Conservation (phyloP, 1,139 yeast species). For the Williopsis jadinii region DNA sequence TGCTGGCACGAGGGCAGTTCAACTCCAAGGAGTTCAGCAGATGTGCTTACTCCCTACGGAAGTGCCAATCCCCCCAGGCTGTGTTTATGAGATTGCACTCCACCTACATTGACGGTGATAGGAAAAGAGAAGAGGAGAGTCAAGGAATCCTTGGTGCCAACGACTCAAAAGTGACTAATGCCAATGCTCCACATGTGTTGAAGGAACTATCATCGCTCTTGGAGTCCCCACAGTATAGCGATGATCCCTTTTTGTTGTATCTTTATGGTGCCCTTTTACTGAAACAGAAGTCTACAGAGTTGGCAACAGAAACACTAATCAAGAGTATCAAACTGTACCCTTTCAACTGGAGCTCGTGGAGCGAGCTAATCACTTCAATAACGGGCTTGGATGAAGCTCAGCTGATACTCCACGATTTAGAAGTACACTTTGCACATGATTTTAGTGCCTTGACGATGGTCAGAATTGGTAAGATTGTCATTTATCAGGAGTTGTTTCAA, state of each 20-base stretch:
- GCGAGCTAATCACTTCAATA: slow-evolving; percentile 64
- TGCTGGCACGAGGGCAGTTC: slow-evolving; percentile 70
- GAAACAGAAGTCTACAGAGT: slow-evolving; percentile 49
- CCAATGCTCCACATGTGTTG: slow-evolving; percentile 25
- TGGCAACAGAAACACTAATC: slow-evolving; percentile 55
- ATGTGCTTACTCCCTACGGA: slow-evolving; percentile 53
- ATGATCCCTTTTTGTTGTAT: slow-evolving; percentile 58
- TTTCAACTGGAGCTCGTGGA: slow-evolving; percentile 93
- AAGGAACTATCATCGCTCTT: slow-evolving; percentile 29
- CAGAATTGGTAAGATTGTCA: slow-evolving; percentile 58
- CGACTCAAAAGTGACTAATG: slow-evolving; percentile 29
- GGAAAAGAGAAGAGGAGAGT: slow-evolving; percentile 61
- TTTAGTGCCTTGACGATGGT: slow-evolving; percentile 37
- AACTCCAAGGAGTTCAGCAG: slow-evolving; percentile 83
- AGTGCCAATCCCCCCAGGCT: slow-evolving; percentile 48
- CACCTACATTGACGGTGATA: slow-evolving; percentile 65
- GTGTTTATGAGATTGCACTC: slow-evolving; percentile 65
- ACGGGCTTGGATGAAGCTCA: slow-evolving; percentile 58
- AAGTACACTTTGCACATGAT: slow-evolving; percentile 23
- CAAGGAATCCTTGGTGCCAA: slow-evolving; percentile 55
- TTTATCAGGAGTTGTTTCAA: slow-evolving; percentile 78
- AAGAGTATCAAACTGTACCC: slow-evolving; percentile 57
- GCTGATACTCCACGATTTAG: slow-evolving; percentile 36
- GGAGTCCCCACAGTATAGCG: not conserved
- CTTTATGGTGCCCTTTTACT: slow-evolving; percentile 60